Evolutionary conservation across 306 rosid genomes (phyloP).

Genomic region (apple (Malus domestica)): DNA sequence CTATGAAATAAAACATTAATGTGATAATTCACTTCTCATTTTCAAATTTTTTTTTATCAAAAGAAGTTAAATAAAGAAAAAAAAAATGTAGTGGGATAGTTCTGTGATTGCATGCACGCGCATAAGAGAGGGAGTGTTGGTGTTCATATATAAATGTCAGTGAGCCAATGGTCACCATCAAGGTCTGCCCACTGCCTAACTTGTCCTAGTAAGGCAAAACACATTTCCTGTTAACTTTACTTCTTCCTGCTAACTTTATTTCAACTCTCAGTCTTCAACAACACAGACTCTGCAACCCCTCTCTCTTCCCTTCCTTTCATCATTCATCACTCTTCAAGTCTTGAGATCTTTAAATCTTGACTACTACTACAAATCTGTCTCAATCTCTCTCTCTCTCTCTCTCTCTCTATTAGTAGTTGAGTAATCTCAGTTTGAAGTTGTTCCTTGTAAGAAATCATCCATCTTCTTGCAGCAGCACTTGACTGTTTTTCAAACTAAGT

Average conservation of each 20-base stretch:
- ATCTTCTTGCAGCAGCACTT: neutral
- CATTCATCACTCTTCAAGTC: neutral
- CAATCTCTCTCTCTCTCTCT: neutral
- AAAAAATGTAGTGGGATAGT: neutral
- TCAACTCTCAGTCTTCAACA: constrained; percentile 24
- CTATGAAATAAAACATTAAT: no score
- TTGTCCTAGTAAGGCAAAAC: constrained; percentile 62
- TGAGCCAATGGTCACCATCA: constrained; percentile 41
- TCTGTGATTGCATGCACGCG: neutral
- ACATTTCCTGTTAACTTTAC: constrained; percentile 16
- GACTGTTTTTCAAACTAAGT: neutral
- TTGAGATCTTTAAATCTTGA: neutral
- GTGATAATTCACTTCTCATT: no score
- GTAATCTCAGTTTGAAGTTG: neutral
- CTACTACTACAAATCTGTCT: neutral
- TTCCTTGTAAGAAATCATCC: neutral
- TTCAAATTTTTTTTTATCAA: no score
- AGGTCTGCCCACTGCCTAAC: constrained; percentile 60
- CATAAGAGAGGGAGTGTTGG: neutral
- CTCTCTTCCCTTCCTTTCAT: neutral
- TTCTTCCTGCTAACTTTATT: neutral
- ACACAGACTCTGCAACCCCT: neutral
- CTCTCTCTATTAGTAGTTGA: neutral
- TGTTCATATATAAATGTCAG: neutral
- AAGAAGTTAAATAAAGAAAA: neutral